Percentiles rank a stretch among this genome's conserved stretches.
phyloP scores from a whole-genome alignment of 23 red algal species.

The Gracilaria gracilis region DNA sequence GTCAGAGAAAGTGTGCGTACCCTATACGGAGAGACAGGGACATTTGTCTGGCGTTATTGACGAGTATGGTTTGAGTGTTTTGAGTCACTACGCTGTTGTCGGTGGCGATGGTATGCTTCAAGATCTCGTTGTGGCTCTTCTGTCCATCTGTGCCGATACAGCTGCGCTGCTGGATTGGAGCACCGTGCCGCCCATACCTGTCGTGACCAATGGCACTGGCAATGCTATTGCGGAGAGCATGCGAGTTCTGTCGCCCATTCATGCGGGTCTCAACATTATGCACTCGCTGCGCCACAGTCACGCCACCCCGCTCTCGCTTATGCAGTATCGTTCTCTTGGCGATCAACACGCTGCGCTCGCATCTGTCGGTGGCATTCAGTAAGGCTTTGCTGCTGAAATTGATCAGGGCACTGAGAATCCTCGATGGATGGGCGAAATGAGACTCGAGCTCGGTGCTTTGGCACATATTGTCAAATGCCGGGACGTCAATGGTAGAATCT shows the following conservation, averaged over 20 bases:
- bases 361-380: slow-evolving; percentile 51
- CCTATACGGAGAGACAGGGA: neutral
- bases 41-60: neutral
- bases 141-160: neutral
- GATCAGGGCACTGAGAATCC: slow-evolving; percentile 59
- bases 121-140: slow-evolving; percentile 20
- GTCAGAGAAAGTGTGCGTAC: neutral
- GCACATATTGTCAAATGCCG: slow-evolving; percentile 23
- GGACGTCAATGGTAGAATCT: neutral
- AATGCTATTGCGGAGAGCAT: slow-evolving; percentile 57
- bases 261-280: slow-evolving; percentile 39
- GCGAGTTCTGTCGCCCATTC: slow-evolving; percentile 7
- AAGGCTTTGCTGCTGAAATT: slow-evolving; percentile 48
- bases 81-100: slow-evolving; percentile 32
- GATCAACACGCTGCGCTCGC: neutral
- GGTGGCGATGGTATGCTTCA: slow-evolving; percentile 62
- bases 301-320: slow-evolving; percentile 19
- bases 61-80: neutral
- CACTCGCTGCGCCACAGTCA: slow-evolving; percentile 9
- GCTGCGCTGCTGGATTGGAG: neutral
- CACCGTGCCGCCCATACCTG: slow-evolving; percentile 20
- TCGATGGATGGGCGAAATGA: slow-evolving; percentile 38
- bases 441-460: slow-evolving; percentile 47
- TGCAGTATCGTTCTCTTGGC: slow-evolving; percentile 9
- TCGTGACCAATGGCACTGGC: slow-evolving; percentile 44